Conservation (phyloP, 371 early-diverging fungal genomes). For the Haplosporangium sp. region DNA sequence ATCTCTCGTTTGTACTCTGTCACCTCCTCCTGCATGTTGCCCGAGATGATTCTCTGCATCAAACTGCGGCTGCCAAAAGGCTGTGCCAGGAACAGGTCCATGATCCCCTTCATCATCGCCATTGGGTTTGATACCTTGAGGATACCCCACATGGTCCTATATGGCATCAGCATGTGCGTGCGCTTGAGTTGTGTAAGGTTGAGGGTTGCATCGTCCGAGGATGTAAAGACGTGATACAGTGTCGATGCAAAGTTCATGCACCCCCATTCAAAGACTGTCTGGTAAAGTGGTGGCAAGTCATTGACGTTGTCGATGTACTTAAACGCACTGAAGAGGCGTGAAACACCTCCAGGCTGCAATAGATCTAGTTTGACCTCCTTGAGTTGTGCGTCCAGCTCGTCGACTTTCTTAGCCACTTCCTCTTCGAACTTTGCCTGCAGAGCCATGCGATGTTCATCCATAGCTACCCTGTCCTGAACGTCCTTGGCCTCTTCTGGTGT, state of each 20-base stretch:
- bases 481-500: conserved; percentile 59
- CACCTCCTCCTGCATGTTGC: conserved; percentile 65
- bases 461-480: conserved; percentile 48
- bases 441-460: conserved; percentile 59
- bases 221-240: conserved; percentile 68
- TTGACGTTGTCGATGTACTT: conserved; percentile 57
- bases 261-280: conserved; percentile 71
- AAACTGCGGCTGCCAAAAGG: conserved; percentile 73
- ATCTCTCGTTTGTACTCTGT: conserved; percentile 65
- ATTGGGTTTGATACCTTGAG: conserved; percentile 73
- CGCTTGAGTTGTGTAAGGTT: conserved; percentile 67
- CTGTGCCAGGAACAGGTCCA: conserved; percentile 74
- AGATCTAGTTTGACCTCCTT: conserved; percentile 65
- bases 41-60: conserved; percentile 69
- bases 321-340: conserved; percentile 49
- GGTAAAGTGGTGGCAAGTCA: conserved; percentile 62
- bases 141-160: conserved; percentile 65
- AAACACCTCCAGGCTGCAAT: conserved; percentile 60
- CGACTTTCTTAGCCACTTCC: conserved; percentile 64
- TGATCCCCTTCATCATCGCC: conserved; percentile 68
- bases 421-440: conserved; percentile 61
- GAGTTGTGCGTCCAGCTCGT: conserved; percentile 63
- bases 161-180: conserved; percentile 71
- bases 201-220: conserved; percentile 67
- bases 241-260: conserved; percentile 74